Percentiles rank a stretch among this genome's conserved stretches.
Evolutionary conservation across 805 yeast genomes (phyloP).

Genomic region (Candida quercuum): DNA sequence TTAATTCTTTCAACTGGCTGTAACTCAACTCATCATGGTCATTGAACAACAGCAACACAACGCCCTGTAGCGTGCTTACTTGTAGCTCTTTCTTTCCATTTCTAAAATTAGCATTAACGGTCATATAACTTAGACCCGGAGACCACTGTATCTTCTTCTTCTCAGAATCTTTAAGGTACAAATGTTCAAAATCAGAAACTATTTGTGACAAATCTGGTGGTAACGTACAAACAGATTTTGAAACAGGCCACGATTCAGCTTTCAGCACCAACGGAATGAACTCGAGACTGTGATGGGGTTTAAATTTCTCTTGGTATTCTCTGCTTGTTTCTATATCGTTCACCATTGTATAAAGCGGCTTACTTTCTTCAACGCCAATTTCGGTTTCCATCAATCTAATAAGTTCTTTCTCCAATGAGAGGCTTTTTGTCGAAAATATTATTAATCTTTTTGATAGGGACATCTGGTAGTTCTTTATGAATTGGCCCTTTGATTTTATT

Average conservation of each 20-base stretch:
- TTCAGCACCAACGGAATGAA: slow-evolving; percentile 19
- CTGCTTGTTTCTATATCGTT: slow-evolving; percentile 12
- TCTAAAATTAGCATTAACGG: slow-evolving; percentile 11
- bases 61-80: slow-evolving; percentile 16
- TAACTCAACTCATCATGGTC: slow-evolving; percentile 10
- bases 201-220: slow-evolving; percentile 7
- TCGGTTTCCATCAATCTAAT: slow-evolving; percentile 9
- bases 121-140: slow-evolving; percentile 18
- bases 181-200: slow-evolving; percentile 7
- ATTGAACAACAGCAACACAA: slow-evolving; percentile 16
- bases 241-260: slow-evolving; percentile 16
- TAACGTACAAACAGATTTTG: slow-evolving; percentile 4
- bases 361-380: slow-evolving; percentile 11
- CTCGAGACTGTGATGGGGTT: background rate
- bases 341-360: slow-evolving; percentile 15
- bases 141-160: slow-evolving; percentile 15
- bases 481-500: slow-evolving; percentile 16
- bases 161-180: slow-evolving; percentile 9
- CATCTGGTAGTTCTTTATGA: slow-evolving; percentile 14
- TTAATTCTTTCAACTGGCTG: slow-evolving; percentile 7
- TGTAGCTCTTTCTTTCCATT: slow-evolving; percentile 15
- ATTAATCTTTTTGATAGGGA: slow-evolving; percentile 19
- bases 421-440: slow-evolving; percentile 5
- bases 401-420: slow-evolving; percentile 8
- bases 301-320: background rate